phyloP scores from a whole-genome alignment of 2,329 filamentous ascomycete species.

The Blastomyces percursus region DNA sequence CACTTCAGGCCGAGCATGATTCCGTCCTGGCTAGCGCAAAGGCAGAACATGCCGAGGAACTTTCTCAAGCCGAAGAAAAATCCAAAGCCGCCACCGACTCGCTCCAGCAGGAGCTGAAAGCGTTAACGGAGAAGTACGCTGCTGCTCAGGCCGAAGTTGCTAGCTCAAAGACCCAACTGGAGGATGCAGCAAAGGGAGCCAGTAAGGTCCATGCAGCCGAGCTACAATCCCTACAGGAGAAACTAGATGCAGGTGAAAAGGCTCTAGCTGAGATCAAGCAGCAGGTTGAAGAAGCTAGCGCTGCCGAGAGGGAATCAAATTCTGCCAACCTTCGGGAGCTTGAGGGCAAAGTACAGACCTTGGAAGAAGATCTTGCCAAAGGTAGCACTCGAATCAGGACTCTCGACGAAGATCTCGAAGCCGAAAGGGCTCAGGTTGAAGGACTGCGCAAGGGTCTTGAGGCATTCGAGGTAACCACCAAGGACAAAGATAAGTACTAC shows the following conservation, averaged over 20 bases:
- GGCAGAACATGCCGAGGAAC: constrained; percentile 12
- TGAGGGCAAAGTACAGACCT: constrained; percentile 13
- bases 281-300: constrained; percentile 10
- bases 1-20: constrained; percentile 15
- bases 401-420: constrained; percentile 14
- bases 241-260: constrained; percentile 16
- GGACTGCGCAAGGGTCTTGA: constrained; percentile 29
- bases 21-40: constrained; percentile 9
- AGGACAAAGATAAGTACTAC: constrained; percentile 29
- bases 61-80: constrained; percentile 14
- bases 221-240: constrained; percentile 14
- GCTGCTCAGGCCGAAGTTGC: constrained; percentile 11
- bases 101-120: constrained; percentile 11
- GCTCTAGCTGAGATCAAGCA: constrained; percentile 13
- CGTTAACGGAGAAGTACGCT: constrained; percentile 12
- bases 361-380: constrained; percentile 14
- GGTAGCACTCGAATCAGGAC: constrained; percentile 10
- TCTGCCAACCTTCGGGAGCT: constrained; percentile 11
- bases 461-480: constrained; percentile 27
- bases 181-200: constrained; percentile 6
- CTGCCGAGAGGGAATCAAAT: constrained; percentile 12
- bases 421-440: constrained; percentile 22
- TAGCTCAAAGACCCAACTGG: constrained; percentile 8
- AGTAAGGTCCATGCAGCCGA: constrained; percentile 11
- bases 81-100: constrained; percentile 10